Evolutionary conservation across 1,284 basidiomycete genomes (phyloP).

Genomic region (Papiliotrema terrestris): DNA sequence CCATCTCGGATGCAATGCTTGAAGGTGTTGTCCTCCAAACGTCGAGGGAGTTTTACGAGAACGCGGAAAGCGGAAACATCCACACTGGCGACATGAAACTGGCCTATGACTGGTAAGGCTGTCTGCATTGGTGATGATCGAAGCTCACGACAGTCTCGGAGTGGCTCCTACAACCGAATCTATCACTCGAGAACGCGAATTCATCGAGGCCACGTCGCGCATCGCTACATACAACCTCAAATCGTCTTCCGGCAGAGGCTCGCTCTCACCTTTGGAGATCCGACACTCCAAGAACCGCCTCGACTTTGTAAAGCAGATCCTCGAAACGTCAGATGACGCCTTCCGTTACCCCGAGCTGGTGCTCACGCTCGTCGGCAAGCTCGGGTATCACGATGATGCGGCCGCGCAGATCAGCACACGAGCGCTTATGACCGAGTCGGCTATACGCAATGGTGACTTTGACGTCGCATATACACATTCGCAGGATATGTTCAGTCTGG

Average conservation of each 20-base stretch:
- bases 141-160: conserved; percentile 57
- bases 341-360: conserved; percentile 87
- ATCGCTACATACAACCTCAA: conserved; percentile 73
- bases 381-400: conserved; percentile 68
- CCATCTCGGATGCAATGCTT: conserved; percentile 56
- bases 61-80: conserved; percentile 83
- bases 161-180: conserved; percentile 64
- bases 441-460: conserved; percentile 75
- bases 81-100: conserved; percentile 90
- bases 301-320: conserved; percentile 68
- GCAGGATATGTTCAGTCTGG: conserved; percentile 66
- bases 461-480: conserved; percentile 65
- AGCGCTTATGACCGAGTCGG: conserved; percentile 82
- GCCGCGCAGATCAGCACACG: conserved; percentile 73
- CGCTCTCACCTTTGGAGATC: conserved; percentile 84
- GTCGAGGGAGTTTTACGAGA: conserved; percentile 88
- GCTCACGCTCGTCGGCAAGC: conserved; percentile 78
- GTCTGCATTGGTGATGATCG: too few species aligned
- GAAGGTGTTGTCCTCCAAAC: conserved; percentile 75
- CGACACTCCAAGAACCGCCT: conserved; percentile 81
- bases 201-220: conserved; percentile 80
- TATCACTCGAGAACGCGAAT: conserved; percentile 71
- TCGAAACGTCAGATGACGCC: conserved; percentile 74
- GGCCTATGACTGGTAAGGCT: conserved; percentile 82
- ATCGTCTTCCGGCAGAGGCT: conserved; percentile 54